Base-by-base conservation (phyloP, 1,284 basidiomycete species). In the Microbotryum silenes-acaulis region DNA sequence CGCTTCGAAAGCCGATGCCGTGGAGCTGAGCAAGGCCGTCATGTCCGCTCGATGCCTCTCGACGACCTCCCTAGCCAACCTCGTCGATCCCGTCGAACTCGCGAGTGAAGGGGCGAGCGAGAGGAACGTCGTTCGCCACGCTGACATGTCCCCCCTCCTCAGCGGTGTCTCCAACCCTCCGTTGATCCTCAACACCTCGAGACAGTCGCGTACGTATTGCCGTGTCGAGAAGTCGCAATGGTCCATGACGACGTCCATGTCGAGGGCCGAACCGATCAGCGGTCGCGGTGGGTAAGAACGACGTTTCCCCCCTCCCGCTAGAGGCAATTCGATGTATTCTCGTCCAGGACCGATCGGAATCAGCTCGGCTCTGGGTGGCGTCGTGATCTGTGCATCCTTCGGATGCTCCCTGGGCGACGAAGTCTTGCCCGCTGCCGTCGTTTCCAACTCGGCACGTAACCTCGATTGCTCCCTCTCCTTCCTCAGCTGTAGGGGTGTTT, bases 171-270 rank as follows among this genome's bases (percentile, higher is more conserved):
- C 53, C 81, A 82, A 49, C 1, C 64, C 67, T 12, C 56, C 58
- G 42, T 66, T 68, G 50, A 66, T 84, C 8, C 86, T 79, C 46
- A 89, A 77, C 51, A 86, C 80, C 72, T 89, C 86, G 23, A 88
- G 78, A 69, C 86, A 88, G 71, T 88, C 87, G 54, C 87, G 82
- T 18, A 88, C 86, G 73, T 87, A 87, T 82, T 86, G 71, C 72
- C 83, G 81, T 59, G 82, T 79, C 20, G 83, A 82, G 72, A 91
- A 92, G 76, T 93, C 89, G 74, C 92, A 97, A 68, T 91, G 82
- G 46, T 91, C 85, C 83, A 91, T 85, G 1, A 94, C 79, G 27
- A 87, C 77, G 75, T 97, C 92, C 67, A 97, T 75, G 75, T 97
- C 92, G 14, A 89, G 81, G 20, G 90, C 81, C 60, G 87, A 86